Conservation (phyloP, 768 basidiomycete species). For the Imleria badia region DNA sequence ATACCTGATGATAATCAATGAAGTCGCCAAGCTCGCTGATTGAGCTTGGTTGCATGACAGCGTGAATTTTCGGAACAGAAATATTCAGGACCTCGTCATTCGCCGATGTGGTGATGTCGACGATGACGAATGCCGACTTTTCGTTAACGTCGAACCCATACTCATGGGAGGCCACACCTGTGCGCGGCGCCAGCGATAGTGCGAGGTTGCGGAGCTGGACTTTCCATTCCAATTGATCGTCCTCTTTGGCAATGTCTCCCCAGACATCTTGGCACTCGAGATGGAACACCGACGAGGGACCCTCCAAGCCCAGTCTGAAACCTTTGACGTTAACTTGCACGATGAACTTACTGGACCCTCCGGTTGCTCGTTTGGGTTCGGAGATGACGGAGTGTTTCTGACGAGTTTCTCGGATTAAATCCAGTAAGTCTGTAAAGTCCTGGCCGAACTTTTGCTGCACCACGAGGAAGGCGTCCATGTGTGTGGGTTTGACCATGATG, state of each 20-base stretch:
- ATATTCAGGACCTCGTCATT: slow-evolving; percentile 47
- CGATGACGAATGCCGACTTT: slow-evolving; percentile 78
- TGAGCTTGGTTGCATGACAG: slow-evolving; percentile 92
- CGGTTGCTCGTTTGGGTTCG: slow-evolving; percentile 9
- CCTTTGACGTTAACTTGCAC: slow-evolving; percentile 71
- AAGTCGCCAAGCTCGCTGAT: slow-evolving; percentile 90
- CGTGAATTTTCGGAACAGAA: slow-evolving; percentile 74
- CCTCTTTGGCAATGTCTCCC: slow-evolving; percentile 52
- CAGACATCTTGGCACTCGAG: slow-evolving; percentile 75
- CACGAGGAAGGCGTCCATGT: slow-evolving; percentile 79
- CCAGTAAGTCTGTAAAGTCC: slow-evolving; percentile 80
- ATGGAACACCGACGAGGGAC: slow-evolving; percentile 67
- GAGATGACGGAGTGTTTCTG: slow-evolving; percentile 22
- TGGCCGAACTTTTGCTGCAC: slow-evolving; percentile 90
- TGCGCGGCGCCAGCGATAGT: slow-evolving; percentile 76
- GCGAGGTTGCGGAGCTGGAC: slow-evolving; percentile 72
- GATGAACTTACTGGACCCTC: slow-evolving; percentile 36
- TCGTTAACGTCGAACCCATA: slow-evolving; percentile 56
- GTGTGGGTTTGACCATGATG: slow-evolving; percentile 73
- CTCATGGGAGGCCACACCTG: slow-evolving; percentile 34
- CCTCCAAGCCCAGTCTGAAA: slow-evolving; percentile 77
- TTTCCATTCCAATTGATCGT: slow-evolving; percentile 57
- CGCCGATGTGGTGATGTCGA: slow-evolving; percentile 61
- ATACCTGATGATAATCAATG: slow-evolving; percentile 79
- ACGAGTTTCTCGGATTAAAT: slow-evolving; percentile 63